Conservation (phyloP, 176 grass and related monocot genomes). For the Eleusine coracana region DNA sequence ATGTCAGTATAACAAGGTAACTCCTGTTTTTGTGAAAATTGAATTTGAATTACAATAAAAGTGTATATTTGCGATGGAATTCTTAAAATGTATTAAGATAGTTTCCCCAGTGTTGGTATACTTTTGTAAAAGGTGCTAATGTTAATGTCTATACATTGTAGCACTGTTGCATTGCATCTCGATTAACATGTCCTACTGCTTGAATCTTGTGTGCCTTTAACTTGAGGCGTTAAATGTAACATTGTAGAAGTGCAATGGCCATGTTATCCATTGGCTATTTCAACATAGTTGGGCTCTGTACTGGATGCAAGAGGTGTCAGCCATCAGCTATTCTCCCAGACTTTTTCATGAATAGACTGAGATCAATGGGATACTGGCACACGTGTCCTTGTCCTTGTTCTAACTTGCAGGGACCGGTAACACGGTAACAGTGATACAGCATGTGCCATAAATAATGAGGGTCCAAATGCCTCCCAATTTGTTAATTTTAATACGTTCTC, state of each 20-base stretch:
- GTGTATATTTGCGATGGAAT: background rate
- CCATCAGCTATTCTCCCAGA: constrained; percentile 43
- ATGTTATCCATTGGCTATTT: constrained; percentile 32
- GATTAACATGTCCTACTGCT: background rate
- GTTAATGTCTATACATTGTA: constrained; percentile 10
- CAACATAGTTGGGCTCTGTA: constrained; percentile 23
- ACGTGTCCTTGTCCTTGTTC: constrained; percentile 34
- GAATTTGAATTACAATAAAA: background rate
- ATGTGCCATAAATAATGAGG: constrained; percentile 40
- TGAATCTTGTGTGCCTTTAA: background rate
- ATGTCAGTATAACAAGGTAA: background rate
- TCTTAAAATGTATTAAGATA: background rate
- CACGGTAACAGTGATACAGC: constrained; percentile 41
- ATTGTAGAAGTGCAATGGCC: too few species aligned
- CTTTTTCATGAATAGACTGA: constrained; percentile 28
- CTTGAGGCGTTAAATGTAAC: background rate
- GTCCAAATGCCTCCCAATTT: constrained; percentile 41
- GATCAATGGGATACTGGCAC: constrained; percentile 39
- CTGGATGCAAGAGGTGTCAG: constrained; percentile 20
- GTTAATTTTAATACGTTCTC: constrained; percentile 32
- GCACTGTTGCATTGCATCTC: background rate
- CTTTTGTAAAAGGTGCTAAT: background rate
- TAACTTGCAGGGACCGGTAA: constrained; percentile 38
- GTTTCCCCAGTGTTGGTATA: background rate
- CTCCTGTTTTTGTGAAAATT: background rate